Conservation (phyloP, 768 basidiomycete genomes). For the Sporobolomyces phaffii region DNA sequence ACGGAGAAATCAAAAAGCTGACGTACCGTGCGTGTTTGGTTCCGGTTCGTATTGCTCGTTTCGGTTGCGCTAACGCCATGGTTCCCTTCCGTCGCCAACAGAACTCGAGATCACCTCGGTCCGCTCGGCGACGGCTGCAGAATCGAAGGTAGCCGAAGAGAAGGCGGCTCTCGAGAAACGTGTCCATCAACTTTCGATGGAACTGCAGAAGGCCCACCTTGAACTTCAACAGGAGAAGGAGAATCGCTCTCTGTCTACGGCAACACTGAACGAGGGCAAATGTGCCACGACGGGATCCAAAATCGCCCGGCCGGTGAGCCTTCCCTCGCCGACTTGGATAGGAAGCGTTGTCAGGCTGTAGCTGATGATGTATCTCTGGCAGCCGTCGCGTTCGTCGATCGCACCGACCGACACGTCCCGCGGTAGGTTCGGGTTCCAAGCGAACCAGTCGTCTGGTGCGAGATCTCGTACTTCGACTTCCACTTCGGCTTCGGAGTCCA, state of each 20-base stretch:
- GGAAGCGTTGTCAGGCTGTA: neutral
- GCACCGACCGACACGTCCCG: neutral
- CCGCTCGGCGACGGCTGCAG: neutral
- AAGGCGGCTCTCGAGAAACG: constrained; percentile 21
- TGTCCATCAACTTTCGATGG: constrained; percentile 18
- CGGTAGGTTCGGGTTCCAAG: constrained; percentile 22
- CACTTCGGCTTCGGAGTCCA: constrained; percentile 2
- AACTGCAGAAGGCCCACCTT: constrained; percentile 11
- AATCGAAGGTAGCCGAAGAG: constrained; percentile 2
- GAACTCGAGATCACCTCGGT: constrained; percentile 17
- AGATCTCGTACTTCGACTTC: constrained; percentile 6
- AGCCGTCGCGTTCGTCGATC: constrained; percentile 21
- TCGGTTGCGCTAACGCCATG: too few relatives aligned
- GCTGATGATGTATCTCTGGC: neutral
- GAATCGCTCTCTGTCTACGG: neutral
- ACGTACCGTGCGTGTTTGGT: constrained; percentile 8
- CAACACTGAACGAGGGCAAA: neutral
- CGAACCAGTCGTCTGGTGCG: neutral
- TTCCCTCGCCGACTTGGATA: neutral
- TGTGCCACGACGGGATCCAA: neutral
- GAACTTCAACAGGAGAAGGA: constrained; percentile 21
- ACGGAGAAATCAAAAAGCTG: constrained; percentile 18
- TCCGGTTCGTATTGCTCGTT: neutral
- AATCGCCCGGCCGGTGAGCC: constrained; percentile 22
- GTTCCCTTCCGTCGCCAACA: neutral